phyloP scores from a whole-genome alignment of 2,329 filamentous ascomycete genomes.

The Trichoderma asperellum region DNA sequence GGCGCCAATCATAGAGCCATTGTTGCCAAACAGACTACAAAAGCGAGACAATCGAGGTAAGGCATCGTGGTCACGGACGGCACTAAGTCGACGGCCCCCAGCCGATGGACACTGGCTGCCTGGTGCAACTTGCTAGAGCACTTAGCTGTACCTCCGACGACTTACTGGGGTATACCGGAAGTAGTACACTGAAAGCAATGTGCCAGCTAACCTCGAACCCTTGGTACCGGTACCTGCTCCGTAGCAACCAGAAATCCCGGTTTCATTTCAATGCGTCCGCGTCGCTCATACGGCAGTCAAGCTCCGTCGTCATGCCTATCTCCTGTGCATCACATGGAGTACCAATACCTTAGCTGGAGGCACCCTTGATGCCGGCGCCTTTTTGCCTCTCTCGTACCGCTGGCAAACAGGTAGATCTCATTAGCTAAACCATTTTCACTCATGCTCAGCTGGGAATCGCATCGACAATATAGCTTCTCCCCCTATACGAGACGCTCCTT shows the following conservation, averaged over 20 bases:
- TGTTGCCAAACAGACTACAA: background rate
- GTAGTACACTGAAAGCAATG: background rate
- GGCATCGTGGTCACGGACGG: background rate
- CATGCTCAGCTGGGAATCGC: slow-evolving; percentile 7
- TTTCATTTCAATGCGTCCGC: background rate
- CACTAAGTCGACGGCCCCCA: slow-evolving; percentile 4
- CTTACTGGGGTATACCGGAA: background rate
- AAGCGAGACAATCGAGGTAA: background rate
- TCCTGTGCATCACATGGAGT: background rate
- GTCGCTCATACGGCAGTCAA: background rate
- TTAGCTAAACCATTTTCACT: slow-evolving; percentile 2
- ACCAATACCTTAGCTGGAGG: background rate
- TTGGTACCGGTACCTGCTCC: background rate
- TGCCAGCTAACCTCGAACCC: background rate
- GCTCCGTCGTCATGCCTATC: background rate
- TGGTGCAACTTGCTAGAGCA: background rate
- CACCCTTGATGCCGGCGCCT: background rate
- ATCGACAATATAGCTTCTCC: background rate
- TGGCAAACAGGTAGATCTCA: background rate
- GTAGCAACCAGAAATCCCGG: background rate
- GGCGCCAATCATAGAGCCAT: background rate
- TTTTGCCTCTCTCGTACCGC: background rate
- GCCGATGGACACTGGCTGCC: background rate
- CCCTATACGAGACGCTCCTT: background rate
- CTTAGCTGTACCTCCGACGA: background rate